These are phyloP conservation scores for Fusarium sororula DNA, from an alignment of 2,329 filamentous ascomycete species.

Conservation along the genomic window DNA sequence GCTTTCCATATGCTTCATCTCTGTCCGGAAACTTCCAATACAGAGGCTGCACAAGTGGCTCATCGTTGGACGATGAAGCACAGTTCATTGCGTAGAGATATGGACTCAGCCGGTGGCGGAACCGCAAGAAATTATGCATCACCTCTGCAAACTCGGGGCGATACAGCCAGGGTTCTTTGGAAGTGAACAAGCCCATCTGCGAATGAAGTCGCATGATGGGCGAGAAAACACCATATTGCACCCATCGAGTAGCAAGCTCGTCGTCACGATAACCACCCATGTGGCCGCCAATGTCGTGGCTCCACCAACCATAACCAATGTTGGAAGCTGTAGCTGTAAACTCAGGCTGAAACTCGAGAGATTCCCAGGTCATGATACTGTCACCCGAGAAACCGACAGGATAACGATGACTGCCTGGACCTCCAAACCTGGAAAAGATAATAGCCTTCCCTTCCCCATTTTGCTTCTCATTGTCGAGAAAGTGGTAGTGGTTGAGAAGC, in stretches of 20 bases:
- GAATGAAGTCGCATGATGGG: conserved; percentile 70
- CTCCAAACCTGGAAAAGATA: conserved; percentile 69
- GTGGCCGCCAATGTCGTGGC: conserved; percentile 74
- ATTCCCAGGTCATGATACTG: conserved; percentile 66
- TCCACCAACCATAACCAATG: conserved; percentile 75
- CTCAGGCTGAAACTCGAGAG: conserved; percentile 70
- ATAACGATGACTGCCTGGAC: conserved; percentile 70
- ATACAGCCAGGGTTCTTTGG: conserved; percentile 70
- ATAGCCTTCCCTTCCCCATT: conserved; percentile 52
- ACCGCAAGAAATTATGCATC: conserved; percentile 59
- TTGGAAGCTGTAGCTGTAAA: conserved; percentile 74
- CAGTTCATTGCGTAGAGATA: conserved; percentile 69
- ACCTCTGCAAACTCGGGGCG: conserved; percentile 54
- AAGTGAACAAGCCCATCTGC: conserved; percentile 64
- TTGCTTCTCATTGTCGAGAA: conserved; percentile 56
- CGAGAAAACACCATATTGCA: conserved; percentile 69
- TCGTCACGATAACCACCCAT: conserved; percentile 64
- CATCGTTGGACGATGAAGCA: conserved; percentile 52
- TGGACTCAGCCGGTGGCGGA: conserved; percentile 67
- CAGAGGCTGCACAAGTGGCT: conserved; percentile 67
- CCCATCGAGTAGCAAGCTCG: conserved; percentile 67
- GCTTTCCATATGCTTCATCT: conserved; percentile 63
- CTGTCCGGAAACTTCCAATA: conserved; percentile 67
- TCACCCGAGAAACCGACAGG: conserved; percentile 73
- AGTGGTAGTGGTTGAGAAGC: conserved; percentile 73